A percentile compares a stretch with the other conserved stretches of the same genome.
Conservation (phyloP, 1,284 basidiomycete species). For the Microbotryum scabiosae region DNA sequence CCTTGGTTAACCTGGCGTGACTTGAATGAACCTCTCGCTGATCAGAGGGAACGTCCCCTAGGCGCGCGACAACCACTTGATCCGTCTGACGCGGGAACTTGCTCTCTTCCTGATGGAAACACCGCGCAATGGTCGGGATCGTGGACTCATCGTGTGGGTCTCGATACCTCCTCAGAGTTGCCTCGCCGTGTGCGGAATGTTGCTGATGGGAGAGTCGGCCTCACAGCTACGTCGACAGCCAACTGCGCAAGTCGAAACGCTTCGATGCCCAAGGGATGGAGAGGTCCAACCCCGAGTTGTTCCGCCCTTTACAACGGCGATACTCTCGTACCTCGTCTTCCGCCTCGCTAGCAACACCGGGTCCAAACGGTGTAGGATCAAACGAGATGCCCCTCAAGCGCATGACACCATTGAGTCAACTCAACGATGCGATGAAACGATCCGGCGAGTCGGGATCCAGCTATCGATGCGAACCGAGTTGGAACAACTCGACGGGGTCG, state of each 20-base stretch:
- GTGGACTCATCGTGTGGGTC: constrained; percentile 67
- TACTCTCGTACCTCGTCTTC: constrained; percentile 40
- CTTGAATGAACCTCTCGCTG: too few relatives aligned
- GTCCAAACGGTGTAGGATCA: neutral
- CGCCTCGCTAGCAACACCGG: constrained; percentile 13
- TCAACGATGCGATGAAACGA: constrained; percentile 26
- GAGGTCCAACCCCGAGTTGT: constrained; percentile 78
- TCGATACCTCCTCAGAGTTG: neutral
- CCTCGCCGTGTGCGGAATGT: too few relatives aligned
- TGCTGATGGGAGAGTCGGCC: too few relatives aligned
- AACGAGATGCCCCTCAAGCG: constrained; percentile 2
- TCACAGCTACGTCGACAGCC: constrained; percentile 82
- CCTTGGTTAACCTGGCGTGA: too few relatives aligned
- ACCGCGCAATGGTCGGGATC: constrained; percentile 48
- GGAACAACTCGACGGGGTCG: neutral
- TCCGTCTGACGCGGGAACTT: constrained; percentile 86
- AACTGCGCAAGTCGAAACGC: constrained; percentile 80
- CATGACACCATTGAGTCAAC: constrained; percentile 19
- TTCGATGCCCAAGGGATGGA: constrained; percentile 88
- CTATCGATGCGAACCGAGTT: neutral
- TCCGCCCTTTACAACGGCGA: constrained; percentile 63
- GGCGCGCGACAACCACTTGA: constrained; percentile 90
- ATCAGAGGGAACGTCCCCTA: too few relatives aligned
- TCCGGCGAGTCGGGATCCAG: constrained; percentile 10
- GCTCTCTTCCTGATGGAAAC: constrained; percentile 90